A percentile compares a stretch with the other conserved stretches of the same genome.
Conservation (phyloP, 1,284 basidiomycete species). For the Tilletia walkeri region DNA sequence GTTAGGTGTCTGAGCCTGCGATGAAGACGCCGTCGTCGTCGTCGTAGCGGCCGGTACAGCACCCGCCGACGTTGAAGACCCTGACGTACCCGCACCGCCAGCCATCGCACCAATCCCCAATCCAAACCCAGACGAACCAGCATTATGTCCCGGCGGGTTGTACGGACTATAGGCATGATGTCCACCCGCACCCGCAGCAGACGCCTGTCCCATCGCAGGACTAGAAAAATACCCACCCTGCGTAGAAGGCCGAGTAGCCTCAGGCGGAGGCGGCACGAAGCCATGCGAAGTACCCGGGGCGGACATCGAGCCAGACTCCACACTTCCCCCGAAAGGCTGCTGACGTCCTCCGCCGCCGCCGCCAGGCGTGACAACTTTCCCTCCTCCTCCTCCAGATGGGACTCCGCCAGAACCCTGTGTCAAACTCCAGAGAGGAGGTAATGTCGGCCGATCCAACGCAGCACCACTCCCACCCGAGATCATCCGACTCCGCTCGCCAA, state of each 20-base stretch:
- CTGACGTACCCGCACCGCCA: background rate
- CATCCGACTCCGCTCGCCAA: background rate
- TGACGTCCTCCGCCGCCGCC: background rate
- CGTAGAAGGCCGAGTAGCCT: background rate
- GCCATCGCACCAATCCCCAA: too few relatives aligned
- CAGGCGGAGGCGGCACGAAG: background rate
- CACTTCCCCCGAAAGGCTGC: background rate
- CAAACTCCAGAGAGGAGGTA: slow-evolving; percentile 2
- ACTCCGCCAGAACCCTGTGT: background rate
- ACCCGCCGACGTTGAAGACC: background rate
- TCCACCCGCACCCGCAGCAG: too few relatives aligned
- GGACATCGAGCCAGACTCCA: background rate
- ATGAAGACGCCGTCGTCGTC: too few relatives aligned
- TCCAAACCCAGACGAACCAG: too few relatives aligned
- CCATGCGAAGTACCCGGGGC: background rate
- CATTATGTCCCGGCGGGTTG: too few relatives aligned
- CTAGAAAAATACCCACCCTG: slow-evolving; percentile 3
- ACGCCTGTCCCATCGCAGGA: too few relatives aligned
- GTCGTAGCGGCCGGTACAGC: background rate
- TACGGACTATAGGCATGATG: too few relatives aligned
- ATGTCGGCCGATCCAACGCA: background rate
- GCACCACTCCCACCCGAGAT: background rate
- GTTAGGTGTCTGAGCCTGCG: too few relatives aligned
- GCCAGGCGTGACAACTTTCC: background rate
- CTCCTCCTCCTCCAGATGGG: too few relatives aligned